Evolutionary conservation across 2,329 filamentous ascomycete genomes (phyloP).

Genomic region (Fusarium globosum): DNA sequence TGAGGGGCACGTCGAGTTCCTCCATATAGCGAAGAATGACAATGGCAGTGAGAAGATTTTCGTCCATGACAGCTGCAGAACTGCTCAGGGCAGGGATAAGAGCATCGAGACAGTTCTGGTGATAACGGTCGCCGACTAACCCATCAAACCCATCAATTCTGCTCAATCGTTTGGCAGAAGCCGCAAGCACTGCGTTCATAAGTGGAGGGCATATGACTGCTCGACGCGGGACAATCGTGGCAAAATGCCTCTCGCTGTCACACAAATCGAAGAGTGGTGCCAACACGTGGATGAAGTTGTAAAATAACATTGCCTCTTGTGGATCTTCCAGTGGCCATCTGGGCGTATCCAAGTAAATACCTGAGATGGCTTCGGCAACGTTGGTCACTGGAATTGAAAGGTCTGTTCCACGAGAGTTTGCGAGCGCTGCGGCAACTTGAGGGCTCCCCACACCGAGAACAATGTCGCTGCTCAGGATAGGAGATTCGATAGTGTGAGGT

Average conservation of each 20-base stretch:
- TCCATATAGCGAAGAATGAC: constrained; percentile 48
- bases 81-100: constrained; percentile 45
- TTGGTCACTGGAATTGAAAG: constrained; percentile 19
- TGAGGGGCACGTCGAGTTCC: constrained; percentile 42
- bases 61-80: constrained; percentile 43
- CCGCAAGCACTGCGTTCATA: constrained; percentile 45
- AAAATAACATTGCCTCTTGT: constrained; percentile 46
- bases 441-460: constrained; percentile 17
- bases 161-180: constrained; percentile 43
- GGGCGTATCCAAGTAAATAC: constrained; percentile 38
- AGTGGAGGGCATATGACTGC: constrained; percentile 44
- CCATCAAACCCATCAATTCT: constrained; percentile 38
- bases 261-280: constrained; percentile 46
- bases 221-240: constrained; percentile 44
- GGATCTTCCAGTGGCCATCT: constrained; percentile 40
- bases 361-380: constrained; percentile 35
- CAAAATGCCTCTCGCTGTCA: constrained; percentile 45
- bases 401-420: constrained; percentile 14
- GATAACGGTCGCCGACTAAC: constrained; percentile 43
- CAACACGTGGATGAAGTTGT: constrained; percentile 42
- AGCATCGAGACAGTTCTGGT: constrained; percentile 44
- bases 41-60: constrained; percentile 46
- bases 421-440: constrained; percentile 10
- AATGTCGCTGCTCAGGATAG: constrained; percentile 1
- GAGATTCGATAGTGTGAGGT: constrained; percentile 14